phyloP scores from a whole-genome alignment of 148 eudicot genomes.

The Camellia sinensis region DNA sequence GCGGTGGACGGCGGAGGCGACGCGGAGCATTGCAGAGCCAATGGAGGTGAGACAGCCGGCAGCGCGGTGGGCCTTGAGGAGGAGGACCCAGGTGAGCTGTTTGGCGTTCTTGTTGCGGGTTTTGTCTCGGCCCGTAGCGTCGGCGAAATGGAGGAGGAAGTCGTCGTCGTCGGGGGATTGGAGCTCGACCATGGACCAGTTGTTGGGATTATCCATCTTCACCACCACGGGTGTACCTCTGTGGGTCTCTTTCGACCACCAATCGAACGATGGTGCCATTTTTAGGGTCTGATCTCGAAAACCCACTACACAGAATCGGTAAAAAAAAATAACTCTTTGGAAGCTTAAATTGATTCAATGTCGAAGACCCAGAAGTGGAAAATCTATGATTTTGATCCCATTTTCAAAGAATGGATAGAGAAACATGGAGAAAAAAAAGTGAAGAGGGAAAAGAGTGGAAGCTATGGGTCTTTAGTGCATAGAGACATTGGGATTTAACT shows the following conservation, averaged over 20 bases:
- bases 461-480: not conserved
- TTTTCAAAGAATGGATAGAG: not conserved
- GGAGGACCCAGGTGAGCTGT: slow-evolving; percentile 87
- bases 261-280: slow-evolving; percentile 61
- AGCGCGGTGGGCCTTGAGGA: slow-evolving; percentile 71
- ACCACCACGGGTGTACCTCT: slow-evolving; percentile 86
- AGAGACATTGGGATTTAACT: not conserved
- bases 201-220: slow-evolving; percentile 86
- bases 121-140: slow-evolving; percentile 20
- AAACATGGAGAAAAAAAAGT: not conserved
- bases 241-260: slow-evolving; percentile 65
- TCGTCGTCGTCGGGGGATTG: slow-evolving; percentile 47
- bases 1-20: slow-evolving; percentile 60
- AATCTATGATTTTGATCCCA: slow-evolving; percentile 15
- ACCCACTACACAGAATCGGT: not conserved
- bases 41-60: slow-evolving; percentile 78
- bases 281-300: not conserved
- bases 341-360: slow-evolving; percentile 7
- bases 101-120: slow-evolving; percentile 66
- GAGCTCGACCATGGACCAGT: slow-evolving; percentile 88
- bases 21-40: slow-evolving; percentile 41
- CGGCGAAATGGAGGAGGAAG: slow-evolving; percentile 28
- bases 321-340: not conserved
- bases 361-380: slow-evolving; percentile 7
- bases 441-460: slow-evolving; percentile 8